These are phyloP conservation scores for Solanum pennellii DNA, from an alignment of 257 asterid genomes.

Conservation along the genomic window DNA sequence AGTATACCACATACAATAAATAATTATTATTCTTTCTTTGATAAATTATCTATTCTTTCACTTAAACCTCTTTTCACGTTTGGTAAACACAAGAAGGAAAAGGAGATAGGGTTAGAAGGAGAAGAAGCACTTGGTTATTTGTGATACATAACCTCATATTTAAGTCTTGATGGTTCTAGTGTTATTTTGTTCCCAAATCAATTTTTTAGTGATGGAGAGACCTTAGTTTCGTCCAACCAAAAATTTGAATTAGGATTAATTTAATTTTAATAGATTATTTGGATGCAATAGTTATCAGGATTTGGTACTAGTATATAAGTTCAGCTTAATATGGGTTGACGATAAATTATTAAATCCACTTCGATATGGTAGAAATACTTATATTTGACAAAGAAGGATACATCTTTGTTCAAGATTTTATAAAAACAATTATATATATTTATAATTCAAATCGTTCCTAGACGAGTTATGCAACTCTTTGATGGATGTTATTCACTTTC, in stretches of 20 bases:
- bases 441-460: neutral
- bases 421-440: neutral
- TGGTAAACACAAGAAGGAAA: too few species aligned
- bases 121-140: too few species aligned
- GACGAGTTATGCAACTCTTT: conserved; percentile 11
- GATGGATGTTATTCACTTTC: neutral
- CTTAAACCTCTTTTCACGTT: too few species aligned
- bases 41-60: too few species aligned
- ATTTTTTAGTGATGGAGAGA: conserved; percentile 5
- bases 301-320: neutral
- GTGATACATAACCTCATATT: neutral
- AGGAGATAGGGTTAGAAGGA: too few species aligned
- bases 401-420: conserved; percentile 1
- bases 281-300: neutral
- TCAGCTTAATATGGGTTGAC: conserved; percentile 15
- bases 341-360: conserved; percentile 11
- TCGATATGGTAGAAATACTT: neutral
- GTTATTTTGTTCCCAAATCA: conserved; percentile 15
- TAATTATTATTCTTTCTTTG: too few species aligned
- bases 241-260: conserved; percentile 14
- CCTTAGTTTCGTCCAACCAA: conserved; percentile 11
- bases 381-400: neutral
- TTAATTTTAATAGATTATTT: neutral
- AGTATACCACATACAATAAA: too few species aligned
- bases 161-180: neutral